Conservation (phyloP, 106 monocot species). For the Iris macrosiphon region DNA sequence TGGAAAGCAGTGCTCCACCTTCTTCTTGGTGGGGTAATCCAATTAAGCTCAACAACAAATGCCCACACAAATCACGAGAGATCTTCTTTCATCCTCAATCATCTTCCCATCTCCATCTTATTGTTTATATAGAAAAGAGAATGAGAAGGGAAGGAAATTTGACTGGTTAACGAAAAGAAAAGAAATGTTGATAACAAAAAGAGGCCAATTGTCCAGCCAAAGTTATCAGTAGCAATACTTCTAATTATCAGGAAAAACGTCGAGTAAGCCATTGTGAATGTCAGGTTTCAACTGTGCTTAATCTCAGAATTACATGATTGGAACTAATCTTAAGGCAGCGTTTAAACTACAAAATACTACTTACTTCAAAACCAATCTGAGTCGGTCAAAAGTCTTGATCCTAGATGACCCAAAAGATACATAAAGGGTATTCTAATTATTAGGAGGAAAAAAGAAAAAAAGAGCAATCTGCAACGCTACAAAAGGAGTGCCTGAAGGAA, state of each 20-base stretch:
- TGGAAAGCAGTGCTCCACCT: conserved; percentile 48
- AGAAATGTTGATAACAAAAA: no score
- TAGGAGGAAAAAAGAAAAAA: conserved; percentile 41
- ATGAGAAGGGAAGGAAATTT: no score
- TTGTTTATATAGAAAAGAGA: conserved; percentile 2
- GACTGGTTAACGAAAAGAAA: no score
- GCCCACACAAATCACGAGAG: conserved; percentile 30
- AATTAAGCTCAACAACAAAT: neutral
- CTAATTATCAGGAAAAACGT: no score
- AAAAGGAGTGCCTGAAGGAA: conserved; percentile 48
- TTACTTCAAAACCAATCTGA: conserved; percentile 20
- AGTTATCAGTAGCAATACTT: no score
- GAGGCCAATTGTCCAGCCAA: no score
- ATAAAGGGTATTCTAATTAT: conserved; percentile 53
- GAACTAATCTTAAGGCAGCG: no score
- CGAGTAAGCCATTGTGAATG: no score
- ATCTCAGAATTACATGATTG: no score
- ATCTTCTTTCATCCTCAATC: conserved; percentile 39
- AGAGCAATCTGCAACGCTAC: conserved; percentile 26
- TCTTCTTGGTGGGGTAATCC: conserved; percentile 10
- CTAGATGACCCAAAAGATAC: conserved; percentile 53
- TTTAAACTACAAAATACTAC: conserved; percentile 7
- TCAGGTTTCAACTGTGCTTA: no score
- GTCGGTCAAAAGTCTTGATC: conserved; percentile 68
- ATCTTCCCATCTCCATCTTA: conserved; percentile 6